Conservation (phyloP, 2,329 filamentous ascomycete species). For the Neonectria coccinea region DNA sequence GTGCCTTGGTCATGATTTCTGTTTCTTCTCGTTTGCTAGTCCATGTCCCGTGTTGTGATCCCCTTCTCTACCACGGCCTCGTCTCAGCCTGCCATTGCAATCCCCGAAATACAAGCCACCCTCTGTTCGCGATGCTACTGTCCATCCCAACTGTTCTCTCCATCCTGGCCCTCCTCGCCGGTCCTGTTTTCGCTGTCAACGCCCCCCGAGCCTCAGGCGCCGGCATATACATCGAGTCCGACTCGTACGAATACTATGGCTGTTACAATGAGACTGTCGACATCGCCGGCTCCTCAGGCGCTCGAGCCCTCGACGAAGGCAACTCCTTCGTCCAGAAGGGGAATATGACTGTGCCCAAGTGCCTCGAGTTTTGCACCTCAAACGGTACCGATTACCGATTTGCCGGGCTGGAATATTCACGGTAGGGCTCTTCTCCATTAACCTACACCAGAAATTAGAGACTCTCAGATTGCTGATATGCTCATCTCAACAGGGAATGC, state of each 20-base stretch:
- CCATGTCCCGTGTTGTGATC: neutral
- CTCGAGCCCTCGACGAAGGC: conserved; percentile 62
- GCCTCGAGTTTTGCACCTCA: conserved; percentile 63
- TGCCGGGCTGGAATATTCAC: conserved; percentile 67
- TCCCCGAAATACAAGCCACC: neutral
- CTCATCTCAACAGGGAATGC: conserved; percentile 61
- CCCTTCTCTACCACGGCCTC: neutral
- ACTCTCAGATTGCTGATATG: neutral
- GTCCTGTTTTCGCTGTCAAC: conserved; percentile 28
- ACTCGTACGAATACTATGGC: conserved; percentile 57
- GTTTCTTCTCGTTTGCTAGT: neutral
- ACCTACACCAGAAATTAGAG: neutral
- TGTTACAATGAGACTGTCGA: conserved; percentile 70
- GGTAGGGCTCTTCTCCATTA: conserved; percentile 47
- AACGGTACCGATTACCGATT: conserved; percentile 57
- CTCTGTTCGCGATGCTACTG: neutral
- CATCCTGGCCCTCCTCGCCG: conserved; percentile 29
- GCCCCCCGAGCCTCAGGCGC: conserved; percentile 34
- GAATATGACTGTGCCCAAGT: conserved; percentile 64
- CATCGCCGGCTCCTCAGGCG: conserved; percentile 52
- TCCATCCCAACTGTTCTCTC: neutral
- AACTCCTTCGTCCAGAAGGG: conserved; percentile 54
- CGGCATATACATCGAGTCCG: conserved; percentile 51
- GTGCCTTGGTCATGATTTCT: neutral
- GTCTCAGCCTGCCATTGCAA: neutral